These are phyloP conservation scores for Talaromyces sp. DNA, from an alignment of 2,329 filamentous ascomycete genomes.

Conservation along the genomic window DNA sequence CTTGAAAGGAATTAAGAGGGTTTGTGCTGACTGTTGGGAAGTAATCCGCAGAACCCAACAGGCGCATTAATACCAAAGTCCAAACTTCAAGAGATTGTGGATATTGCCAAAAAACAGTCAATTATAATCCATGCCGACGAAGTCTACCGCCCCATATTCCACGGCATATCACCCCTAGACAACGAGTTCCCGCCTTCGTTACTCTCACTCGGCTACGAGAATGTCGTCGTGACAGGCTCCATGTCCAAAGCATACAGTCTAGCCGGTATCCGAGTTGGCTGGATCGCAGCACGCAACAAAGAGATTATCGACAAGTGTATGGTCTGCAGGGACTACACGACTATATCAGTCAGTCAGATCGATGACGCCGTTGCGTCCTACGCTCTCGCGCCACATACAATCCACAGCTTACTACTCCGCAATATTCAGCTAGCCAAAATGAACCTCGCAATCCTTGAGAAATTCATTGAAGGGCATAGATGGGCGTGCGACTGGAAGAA, in stretches of 20 bases:
- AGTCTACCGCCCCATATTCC: constrained; percentile 81
- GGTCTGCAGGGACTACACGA: constrained; percentile 74
- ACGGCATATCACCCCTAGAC: constrained; percentile 59
- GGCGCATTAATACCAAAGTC: constrained; percentile 66
- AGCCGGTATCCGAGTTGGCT: constrained; percentile 78
- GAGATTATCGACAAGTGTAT: constrained; percentile 64
- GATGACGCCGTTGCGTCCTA: constrained; percentile 77
- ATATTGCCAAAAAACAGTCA: constrained; percentile 60
- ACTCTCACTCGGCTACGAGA: constrained; percentile 69
- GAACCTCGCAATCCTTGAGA: constrained; percentile 66
- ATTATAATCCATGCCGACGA: constrained; percentile 74
- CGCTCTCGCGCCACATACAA: constrained; percentile 64
- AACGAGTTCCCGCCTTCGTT: constrained; percentile 64
- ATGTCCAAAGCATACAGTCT: constrained; percentile 84
- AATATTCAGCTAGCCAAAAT: constrained; percentile 67
- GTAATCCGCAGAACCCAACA: constrained; percentile 81
- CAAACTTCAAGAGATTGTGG: constrained; percentile 61
- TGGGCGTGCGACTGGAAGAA: constrained; percentile 68
- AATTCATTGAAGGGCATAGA: constrained; percentile 64
- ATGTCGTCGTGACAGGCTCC: constrained; percentile 71
- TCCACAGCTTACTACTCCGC: constrained; percentile 61
- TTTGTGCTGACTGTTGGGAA: constrained; percentile 29
- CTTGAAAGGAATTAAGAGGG: neutral
- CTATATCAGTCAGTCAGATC: constrained; percentile 78
- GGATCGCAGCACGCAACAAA: constrained; percentile 68